A percentile compares a stretch with the other conserved stretches of the same genome.
Conservation (phyloP, 768 basidiomycete genomes). For the Suillus subluteus region DNA sequence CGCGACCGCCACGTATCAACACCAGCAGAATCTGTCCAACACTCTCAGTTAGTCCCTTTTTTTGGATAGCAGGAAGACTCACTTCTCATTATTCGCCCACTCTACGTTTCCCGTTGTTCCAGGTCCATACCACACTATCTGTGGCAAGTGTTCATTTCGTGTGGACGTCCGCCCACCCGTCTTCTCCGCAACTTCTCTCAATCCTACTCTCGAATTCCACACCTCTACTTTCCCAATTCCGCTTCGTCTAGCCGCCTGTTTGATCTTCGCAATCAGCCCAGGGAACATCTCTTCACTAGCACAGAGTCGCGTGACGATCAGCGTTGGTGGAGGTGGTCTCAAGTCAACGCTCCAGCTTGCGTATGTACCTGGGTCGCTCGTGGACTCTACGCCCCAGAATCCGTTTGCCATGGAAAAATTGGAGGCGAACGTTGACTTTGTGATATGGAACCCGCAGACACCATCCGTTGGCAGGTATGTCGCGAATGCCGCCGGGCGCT, state of each 20-base stretch:
- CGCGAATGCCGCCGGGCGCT: slow-evolving; percentile 25
- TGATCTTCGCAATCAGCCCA: slow-evolving; percentile 38
- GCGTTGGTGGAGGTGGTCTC: slow-evolving; percentile 31
- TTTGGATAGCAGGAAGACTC: slow-evolving; percentile 11
- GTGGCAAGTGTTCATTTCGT: slow-evolving; percentile 44
- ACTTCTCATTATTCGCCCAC: slow-evolving; percentile 58
- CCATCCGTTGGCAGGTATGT: slow-evolving; percentile 49
- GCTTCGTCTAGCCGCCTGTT: slow-evolving; percentile 38
- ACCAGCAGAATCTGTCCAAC: slow-evolving; percentile 6
- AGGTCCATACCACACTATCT: slow-evolving; percentile 56
- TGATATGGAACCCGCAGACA: slow-evolving; percentile 47
- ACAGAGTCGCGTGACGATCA: slow-evolving; percentile 49
- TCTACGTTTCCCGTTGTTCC: slow-evolving; percentile 36
- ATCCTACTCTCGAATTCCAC: slow-evolving; percentile 46
- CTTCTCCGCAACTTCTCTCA: slow-evolving; percentile 31
- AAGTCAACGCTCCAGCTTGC: slow-evolving; percentile 52
- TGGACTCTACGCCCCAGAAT: slow-evolving; percentile 25
- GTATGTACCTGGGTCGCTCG: slow-evolving; percentile 25
- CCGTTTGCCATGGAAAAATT: slow-evolving; percentile 19
- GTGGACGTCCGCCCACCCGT: slow-evolving; percentile 36
- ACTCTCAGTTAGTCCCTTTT: not conserved
- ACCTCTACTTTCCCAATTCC: slow-evolving; percentile 47
- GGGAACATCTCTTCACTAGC: slow-evolving; percentile 35
- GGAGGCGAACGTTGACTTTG: slow-evolving; percentile 30
- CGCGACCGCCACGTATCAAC: not conserved